phyloP scores from a whole-genome alignment of 257 asterid species.

The Coffea eugenioides region DNA sequence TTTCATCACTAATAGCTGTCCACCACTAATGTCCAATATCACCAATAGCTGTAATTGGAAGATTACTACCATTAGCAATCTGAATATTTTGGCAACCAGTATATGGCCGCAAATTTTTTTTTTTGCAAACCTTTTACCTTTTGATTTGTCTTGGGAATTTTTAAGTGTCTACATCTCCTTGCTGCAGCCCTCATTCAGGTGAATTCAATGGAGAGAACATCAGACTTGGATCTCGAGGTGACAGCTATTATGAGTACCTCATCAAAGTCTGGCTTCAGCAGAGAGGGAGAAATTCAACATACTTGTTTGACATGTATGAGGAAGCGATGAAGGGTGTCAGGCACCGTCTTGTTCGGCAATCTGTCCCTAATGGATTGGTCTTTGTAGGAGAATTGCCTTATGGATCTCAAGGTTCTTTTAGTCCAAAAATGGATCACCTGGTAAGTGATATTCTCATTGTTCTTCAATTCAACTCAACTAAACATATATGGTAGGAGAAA shows the following conservation, averaged over 20 bases:
- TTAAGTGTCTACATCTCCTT: conserved; percentile 29
- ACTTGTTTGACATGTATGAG: conserved; percentile 73
- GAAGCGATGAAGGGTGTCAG: conserved; percentile 90
- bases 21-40: too few relatives aligned
- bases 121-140: background rate
- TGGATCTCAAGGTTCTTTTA: conserved; percentile 66
- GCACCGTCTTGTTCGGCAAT: conserved; percentile 76
- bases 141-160: conserved; percentile 11
- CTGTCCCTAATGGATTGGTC: conserved; percentile 81
- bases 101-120: too few relatives aligned
- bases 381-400: conserved; percentile 90
- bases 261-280: conserved; percentile 92
- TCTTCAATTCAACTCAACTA: background rate
- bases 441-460: conserved; percentile 42
- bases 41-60: too few relatives aligned
- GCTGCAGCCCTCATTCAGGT: conserved; percentile 84
- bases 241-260: conserved; percentile 96
- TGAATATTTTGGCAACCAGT: too few relatives aligned
- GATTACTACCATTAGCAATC: too few relatives aligned
- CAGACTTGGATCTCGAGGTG: conserved; percentile 98
- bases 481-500: background rate
- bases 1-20: too few relatives aligned
- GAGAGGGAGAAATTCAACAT: conserved; percentile 58
- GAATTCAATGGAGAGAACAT: conserved; percentile 82
- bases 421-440: conserved; percentile 99